Evolutionary conservation across 768 basidiomycete species (phyloP), one percentile per base, ranked within the genome.

Genomic region (Suillus tomentosus): DNA sequence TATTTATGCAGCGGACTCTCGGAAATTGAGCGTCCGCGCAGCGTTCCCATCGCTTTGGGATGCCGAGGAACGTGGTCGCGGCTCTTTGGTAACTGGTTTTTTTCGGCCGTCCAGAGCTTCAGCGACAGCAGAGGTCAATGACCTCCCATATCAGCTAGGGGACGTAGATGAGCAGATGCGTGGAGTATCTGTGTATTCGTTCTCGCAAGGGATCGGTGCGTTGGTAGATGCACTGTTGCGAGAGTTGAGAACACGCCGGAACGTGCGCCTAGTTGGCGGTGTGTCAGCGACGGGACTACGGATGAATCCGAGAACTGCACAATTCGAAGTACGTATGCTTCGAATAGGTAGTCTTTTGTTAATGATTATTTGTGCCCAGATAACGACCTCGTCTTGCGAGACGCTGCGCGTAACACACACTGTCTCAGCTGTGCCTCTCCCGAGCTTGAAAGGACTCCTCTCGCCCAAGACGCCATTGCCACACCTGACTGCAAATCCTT

Each of bases 1-100:
- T 0, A 91, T 99, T 62, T 98, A 98, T 72, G 95, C 94, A 1
- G 86, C 94, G 0, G 94, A 96, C 70, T 85, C 95, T 2, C 79
- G 91, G 3, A 70, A 79, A 47, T 76, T 99, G 19, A 93, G 92
- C 64, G 80, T 94, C 3, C 84, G 89, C 3, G 83, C 94, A 2
- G 85, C 93, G 1, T 94, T 97, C 70, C 90, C 92, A 0, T 77
- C 80, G 3, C 67, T 97, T 61, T 91, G 87, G 84, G 83, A 88
- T 1, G 81, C 87, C 0, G 93, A 90, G 71, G 82, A 87, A 59
- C 74, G 80, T 24, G 88, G 91, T 3, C 72, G 79, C 17, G 95
- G 95, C 0, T 90, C 90, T 56, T 79, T 96, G 43, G 72, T 94
- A 0, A 74, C 82, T 55, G 93, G 91, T 0, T 75, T 85, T 64